These are phyloP conservation scores for Tephrocybe sp. DNA, from an alignment of 768 basidiomycete genomes.

Conservation along the genomic window DNA sequence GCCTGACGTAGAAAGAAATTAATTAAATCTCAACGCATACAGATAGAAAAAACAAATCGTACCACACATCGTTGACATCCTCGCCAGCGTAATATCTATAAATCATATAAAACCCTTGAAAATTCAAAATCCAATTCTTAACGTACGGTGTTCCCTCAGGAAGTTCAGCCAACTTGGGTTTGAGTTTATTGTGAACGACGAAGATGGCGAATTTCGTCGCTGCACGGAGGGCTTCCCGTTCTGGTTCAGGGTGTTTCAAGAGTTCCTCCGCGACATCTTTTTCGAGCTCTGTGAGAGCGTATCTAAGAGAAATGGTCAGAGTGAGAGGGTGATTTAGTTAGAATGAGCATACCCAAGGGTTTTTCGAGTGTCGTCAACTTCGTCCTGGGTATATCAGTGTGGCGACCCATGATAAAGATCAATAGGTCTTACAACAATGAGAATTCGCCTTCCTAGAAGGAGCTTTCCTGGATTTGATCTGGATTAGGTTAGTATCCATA, in stretches of 20 bases:
- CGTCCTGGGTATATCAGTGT: conserved; percentile 51
- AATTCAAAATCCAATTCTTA: background rate
- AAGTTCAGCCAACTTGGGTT: conserved; percentile 76
- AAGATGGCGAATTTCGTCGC: conserved; percentile 87
- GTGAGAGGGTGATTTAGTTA: background rate
- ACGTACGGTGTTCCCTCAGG: conserved; percentile 64
- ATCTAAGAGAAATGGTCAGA: conserved; percentile 43
- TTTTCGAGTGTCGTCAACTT: conserved; percentile 86
- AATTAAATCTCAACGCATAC: background rate
- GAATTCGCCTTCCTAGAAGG: conserved; percentile 74
- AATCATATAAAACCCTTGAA: conserved; percentile 25
- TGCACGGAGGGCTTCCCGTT: conserved; percentile 62
- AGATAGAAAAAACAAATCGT: conserved; percentile 23
- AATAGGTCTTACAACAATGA: conserved; percentile 69
- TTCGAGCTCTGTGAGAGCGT: conserved; percentile 85
- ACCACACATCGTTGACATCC: conserved; percentile 74
- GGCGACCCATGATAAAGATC: background rate
- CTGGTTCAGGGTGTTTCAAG: conserved; percentile 59
- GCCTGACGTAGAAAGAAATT: conserved; percentile 38
- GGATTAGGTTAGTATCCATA: conserved; percentile 27
- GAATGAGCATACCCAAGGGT: conserved; percentile 72
- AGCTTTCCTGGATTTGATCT: conserved; percentile 60
- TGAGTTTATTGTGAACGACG: conserved; percentile 93
- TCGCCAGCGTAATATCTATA: conserved; percentile 74
- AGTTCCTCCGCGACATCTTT: conserved; percentile 83